Evolutionary conservation across 768 basidiomycete genomes (phyloP).

Genomic region (Xanthoconium purpureum): DNA sequence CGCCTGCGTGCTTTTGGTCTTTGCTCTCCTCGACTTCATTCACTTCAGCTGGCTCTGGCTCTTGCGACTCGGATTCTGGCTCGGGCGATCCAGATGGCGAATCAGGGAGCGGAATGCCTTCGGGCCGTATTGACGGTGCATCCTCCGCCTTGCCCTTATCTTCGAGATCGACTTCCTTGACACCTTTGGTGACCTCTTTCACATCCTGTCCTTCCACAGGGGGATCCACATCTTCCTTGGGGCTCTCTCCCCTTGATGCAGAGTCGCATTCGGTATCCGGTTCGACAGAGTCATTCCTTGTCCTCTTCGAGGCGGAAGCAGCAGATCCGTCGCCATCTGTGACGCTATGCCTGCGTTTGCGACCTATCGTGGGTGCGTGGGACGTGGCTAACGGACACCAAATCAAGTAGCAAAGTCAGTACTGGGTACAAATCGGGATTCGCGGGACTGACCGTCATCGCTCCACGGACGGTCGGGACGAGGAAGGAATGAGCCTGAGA

Average conservation of each 20-base stretch:
- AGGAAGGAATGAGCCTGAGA: constrained; percentile 66
- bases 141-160: constrained; percentile 28
- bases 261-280: constrained; percentile 28
- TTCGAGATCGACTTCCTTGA: constrained; percentile 63
- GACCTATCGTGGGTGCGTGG: constrained; percentile 64
- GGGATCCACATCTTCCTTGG: constrained; percentile 7
- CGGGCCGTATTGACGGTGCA: constrained; percentile 21
- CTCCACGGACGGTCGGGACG: constrained; percentile 74
- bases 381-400: constrained; percentile 54
- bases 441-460: constrained; percentile 60
- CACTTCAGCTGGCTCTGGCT: background rate
- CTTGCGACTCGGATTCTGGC: constrained; percentile 10
- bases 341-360: constrained; percentile 62
- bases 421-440: constrained; percentile 5
- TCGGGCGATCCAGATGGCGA: constrained; percentile 31
- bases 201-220: constrained; percentile 45
- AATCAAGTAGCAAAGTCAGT: constrained; percentile 12
- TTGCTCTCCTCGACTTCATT: constrained; percentile 10
- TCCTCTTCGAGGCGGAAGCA: constrained; percentile 34
- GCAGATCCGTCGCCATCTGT: constrained; percentile 37
- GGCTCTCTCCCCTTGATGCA: constrained; percentile 15
- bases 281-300: constrained; percentile 24
- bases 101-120: constrained; percentile 38
- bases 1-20: constrained; percentile 12
- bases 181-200: constrained; percentile 69